A percentile compares a stretch with the other conserved stretches of the same genome.
These are phyloP conservation scores for Dendrostoma leiphaemia DNA, from an alignment of 2,329 filamentous ascomycete genomes.

Conservation along the genomic window DNA sequence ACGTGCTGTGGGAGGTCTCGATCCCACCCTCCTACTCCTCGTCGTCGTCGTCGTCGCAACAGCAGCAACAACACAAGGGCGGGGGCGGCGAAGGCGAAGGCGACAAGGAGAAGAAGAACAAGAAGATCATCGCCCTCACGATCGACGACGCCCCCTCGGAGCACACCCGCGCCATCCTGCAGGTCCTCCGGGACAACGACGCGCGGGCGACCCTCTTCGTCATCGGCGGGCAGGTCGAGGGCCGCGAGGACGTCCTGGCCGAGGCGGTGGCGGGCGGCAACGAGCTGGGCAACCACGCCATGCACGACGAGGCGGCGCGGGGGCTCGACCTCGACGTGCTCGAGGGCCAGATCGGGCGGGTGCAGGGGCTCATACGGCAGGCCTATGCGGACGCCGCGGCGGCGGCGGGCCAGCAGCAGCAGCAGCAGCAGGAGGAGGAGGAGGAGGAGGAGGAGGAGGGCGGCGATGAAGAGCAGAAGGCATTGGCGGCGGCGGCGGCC, in stretches of 20 bases:
- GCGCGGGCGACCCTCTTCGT: slow-evolving; percentile 85
- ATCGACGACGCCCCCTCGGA: slow-evolving; percentile 82
- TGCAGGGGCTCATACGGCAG: slow-evolving; percentile 57
- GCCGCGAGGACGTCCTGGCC: slow-evolving; percentile 50
- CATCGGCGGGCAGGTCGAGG: slow-evolving; percentile 72
- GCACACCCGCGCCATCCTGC: slow-evolving; percentile 68
- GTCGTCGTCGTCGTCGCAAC: not conserved
- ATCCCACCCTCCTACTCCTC: slow-evolving; percentile 23
- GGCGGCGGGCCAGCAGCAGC: too few relatives aligned
- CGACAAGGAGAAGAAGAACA: too few relatives aligned
- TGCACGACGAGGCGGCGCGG: slow-evolving; percentile 78
- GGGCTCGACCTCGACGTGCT: slow-evolving; percentile 59
- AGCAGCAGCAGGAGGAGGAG: too few relatives aligned
- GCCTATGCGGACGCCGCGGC: slow-evolving; percentile 51
- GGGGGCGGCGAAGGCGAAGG: too few relatives aligned
- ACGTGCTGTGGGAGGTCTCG: slow-evolving; percentile 72
- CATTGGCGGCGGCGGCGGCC: too few relatives aligned
- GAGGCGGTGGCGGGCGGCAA: slow-evolving; percentile 60
- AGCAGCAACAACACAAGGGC: slow-evolving; percentile 18
- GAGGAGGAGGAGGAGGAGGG: too few relatives aligned
- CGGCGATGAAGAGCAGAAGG: too few relatives aligned
- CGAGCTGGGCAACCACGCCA: slow-evolving; percentile 84
- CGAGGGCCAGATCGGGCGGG: slow-evolving; percentile 58
- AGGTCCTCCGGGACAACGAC: slow-evolving; percentile 61
- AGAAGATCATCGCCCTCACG: slow-evolving; percentile 75